Conservation (phyloP, 345 rosid genomes). For the Tarenaya hassleriana region DNA sequence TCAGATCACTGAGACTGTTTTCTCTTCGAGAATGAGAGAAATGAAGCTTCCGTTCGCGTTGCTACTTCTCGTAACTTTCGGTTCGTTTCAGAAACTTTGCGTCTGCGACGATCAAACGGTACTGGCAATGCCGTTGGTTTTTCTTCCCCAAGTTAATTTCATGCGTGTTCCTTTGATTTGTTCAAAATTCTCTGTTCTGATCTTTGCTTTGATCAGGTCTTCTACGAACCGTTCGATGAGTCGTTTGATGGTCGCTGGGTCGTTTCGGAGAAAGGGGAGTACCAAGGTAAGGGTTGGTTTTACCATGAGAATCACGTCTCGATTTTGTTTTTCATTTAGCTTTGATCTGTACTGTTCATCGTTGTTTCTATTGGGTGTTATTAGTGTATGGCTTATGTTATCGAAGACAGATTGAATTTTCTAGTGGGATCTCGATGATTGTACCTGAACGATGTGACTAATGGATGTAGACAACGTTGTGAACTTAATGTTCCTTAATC, state of each 20-base stretch:
- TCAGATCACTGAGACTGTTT: no score
- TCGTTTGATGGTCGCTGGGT: conserved; percentile 72
- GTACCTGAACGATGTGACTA: no score
- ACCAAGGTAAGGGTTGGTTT: conserved; percentile 36
- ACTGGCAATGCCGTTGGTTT: conserved; percentile 3
- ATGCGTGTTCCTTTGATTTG: conserved; percentile 1
- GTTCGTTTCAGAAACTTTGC: conserved; percentile 41
- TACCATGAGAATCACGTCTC: conserved; percentile 3
- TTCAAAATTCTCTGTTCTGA: conserved; percentile 8
- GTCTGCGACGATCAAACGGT: conserved; percentile 55
- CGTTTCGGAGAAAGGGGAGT: conserved; percentile 58
- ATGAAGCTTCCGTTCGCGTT: conserved; percentile 37
- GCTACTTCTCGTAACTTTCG: conserved; percentile 38
- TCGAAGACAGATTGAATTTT: not conserved
- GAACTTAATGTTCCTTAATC: no score
- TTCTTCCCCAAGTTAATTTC: not conserved
- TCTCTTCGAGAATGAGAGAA: conserved; percentile 30
- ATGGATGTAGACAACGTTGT: no score
- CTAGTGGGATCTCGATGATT: not conserved
- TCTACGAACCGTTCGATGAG: conserved; percentile 69
- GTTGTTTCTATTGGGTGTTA: no score
- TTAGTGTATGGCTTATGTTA: not conserved
- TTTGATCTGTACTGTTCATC: no score
- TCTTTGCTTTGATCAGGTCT: conserved; percentile 37
- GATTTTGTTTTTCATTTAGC: no score